Base-by-base conservation (phyloP, 352 stramenopile genomes). In the Elongisporangium senticosum region DNA sequence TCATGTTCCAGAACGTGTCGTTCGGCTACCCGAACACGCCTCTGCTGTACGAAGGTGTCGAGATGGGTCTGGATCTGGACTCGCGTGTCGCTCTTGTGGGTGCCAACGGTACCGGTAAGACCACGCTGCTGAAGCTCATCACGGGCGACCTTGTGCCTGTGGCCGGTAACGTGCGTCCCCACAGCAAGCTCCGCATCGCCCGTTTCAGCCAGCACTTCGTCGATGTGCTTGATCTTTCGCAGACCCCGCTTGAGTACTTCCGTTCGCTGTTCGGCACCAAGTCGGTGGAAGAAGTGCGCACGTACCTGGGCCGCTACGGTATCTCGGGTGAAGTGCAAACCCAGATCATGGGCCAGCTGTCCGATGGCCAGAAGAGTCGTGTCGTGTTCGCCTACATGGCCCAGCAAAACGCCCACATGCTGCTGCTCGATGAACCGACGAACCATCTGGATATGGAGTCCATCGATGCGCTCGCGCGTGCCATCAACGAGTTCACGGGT, bases 161-260 rank as follows among this genome's bases (percentile, higher is more conserved):
- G 20, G 68, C 87, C 17, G 97, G 97, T 49, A 97, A 98, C 54
- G 96, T 99, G 63, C 87, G 95, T 49, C 96, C 94, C 56, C 96
- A 99, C 78, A 95, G 80, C 33, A 97, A 98, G 73, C 83, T 99
- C 40, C 96, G 96, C 70, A 89, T 99, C 49, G 93, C 93, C 24
- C 87, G 94, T 22, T 99, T 98, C 75, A 98, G 93, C 64, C 97
- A 99, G 81, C 97, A 99, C 71, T 99, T 98, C 63, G 95, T 98
- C 3, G 97, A 99, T 72, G 92, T 99, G 40, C 75, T 99, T n/a
- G 90, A 99, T 68, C 72, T 99, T 62, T 75, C 84, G 22, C 87
- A 97, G 76, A 89, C 89, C 10, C 97, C 97, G 4, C 83, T 99
- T 15, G 95, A 99, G 65, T 99, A 98, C 77, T 98, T 99, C 71